These are phyloP conservation scores for Microcera coccophila DNA, from an alignment of 2,329 filamentous ascomycete genomes.

Conservation along the genomic window DNA sequence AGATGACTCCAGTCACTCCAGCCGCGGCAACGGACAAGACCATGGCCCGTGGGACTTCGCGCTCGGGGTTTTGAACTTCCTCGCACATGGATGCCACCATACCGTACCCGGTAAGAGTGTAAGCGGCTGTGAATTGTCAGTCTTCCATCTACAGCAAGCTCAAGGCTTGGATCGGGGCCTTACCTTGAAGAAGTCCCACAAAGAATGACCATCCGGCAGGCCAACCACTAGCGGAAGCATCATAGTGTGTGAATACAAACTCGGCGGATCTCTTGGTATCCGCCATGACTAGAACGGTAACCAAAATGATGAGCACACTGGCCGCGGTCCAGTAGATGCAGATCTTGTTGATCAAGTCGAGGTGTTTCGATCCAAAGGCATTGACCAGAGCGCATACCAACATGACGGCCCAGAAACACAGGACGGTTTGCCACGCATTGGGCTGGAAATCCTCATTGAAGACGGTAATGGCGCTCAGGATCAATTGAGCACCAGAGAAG, in stretches of 20 bases:
- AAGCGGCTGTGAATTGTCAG: conserved; percentile 30
- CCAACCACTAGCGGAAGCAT: conserved; percentile 66
- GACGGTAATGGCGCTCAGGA: conserved; percentile 62
- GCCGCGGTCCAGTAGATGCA: conserved; percentile 69
- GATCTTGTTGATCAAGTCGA: conserved; percentile 64
- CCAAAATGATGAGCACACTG: conserved; percentile 65
- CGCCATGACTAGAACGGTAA: conserved; percentile 62
- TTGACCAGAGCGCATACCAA: conserved; percentile 62
- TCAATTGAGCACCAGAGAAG: conserved; percentile 63
- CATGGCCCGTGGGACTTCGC: conserved; percentile 64
- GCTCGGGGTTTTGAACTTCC: conserved; percentile 55
- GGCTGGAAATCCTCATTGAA: conserved; percentile 56
- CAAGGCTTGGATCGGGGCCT: conserved; percentile 35
- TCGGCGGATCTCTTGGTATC: conserved; percentile 59
- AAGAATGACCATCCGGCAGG: conserved; percentile 60
- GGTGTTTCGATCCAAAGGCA: conserved; percentile 51
- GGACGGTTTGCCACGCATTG: conserved; percentile 66
- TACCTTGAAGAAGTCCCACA: conserved; percentile 49
- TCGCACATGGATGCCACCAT: conserved; percentile 52
- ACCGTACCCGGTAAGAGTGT: conserved; percentile 44
- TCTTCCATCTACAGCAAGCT: not conserved
- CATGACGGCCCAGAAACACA: conserved; percentile 66
- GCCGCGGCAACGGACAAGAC: conserved; percentile 62
- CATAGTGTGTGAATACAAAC: conserved; percentile 65
- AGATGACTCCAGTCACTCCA: conserved; percentile 57